Conservation (phyloP, 2,329 filamentous ascomycete species). For the Diplodia corticola region DNA sequence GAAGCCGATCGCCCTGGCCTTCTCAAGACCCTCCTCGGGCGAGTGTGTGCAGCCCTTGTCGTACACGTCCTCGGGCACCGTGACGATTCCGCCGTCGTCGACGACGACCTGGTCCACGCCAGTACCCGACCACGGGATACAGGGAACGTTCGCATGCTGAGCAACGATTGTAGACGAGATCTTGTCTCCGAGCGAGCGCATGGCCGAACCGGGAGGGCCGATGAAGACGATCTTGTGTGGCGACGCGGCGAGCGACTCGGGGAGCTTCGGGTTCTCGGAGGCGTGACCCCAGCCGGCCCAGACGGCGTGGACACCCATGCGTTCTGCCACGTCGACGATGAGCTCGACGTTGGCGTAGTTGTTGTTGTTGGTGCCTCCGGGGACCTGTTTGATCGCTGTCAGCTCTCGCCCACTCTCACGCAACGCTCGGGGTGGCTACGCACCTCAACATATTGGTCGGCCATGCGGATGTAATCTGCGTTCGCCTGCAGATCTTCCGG, state of each 20-base stretch:
- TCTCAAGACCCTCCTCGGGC: constrained; percentile 84
- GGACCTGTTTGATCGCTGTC: constrained; percentile 59
- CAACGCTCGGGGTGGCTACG: constrained; percentile 27
- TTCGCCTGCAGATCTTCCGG: constrained; percentile 97
- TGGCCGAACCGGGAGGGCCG: constrained; percentile 93
- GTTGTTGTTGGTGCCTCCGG: constrained; percentile 99
- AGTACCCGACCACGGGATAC: constrained; percentile 98
- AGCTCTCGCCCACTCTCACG: constrained; percentile 22
- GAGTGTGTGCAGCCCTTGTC: constrained; percentile 86
- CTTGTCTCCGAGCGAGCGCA: constrained; percentile 99
- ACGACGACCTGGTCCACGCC: constrained; percentile 80
- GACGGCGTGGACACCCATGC: constrained; percentile 96
- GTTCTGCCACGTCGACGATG: constrained; percentile 97
- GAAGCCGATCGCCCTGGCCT: constrained; percentile 90
- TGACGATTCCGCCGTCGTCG: constrained; percentile 84
- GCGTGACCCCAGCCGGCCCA: constrained; percentile 99
- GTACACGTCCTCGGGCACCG: constrained; percentile 83
- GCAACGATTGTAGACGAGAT: constrained; percentile 99
- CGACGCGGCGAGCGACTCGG: constrained; percentile 91
- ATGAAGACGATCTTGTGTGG: constrained; percentile 99
- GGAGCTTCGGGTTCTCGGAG: constrained; percentile 96
- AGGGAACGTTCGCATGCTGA: constrained; percentile 93
- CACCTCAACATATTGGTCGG: constrained; percentile 95
- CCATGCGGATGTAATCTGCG: constrained; percentile 99
- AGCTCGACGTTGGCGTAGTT: constrained; percentile 99